Evolutionary conservation across 2,329 filamentous ascomycete species (phyloP).

Genomic region (Aspergillus carbonarius): DNA sequence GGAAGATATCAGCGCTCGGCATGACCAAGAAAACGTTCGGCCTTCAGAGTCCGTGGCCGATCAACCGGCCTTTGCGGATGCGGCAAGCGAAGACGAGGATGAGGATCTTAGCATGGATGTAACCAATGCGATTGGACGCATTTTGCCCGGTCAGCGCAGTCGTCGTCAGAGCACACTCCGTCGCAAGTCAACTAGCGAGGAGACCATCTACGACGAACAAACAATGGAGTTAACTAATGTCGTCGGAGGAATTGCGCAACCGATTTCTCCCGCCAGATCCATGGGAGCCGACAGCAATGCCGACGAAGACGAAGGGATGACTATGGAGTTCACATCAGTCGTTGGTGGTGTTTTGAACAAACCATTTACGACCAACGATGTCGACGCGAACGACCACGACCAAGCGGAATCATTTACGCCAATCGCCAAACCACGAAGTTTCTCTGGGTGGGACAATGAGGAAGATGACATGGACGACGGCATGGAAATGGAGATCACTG

Average conservation of each 20-base stretch:
- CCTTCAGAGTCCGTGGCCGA: conserved; percentile 26
- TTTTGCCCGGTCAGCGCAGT: conserved; percentile 55
- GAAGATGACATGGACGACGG: conserved; percentile 32
- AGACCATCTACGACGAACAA: conserved; percentile 49
- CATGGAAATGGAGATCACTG: conserved; percentile 62
- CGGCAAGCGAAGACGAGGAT: conserved; percentile 48
- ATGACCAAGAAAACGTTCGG: conserved; percentile 49
- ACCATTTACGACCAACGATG: conserved; percentile 7
- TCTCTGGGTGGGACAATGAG: conserved; percentile 24
- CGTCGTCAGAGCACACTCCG: conserved; percentile 37
- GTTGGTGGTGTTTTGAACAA: conserved; percentile 43
- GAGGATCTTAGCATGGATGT: conserved; percentile 93
- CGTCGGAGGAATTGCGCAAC: conserved; percentile 40
- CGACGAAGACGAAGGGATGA: conserved; percentile 47
- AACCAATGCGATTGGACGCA: conserved; percentile 77
- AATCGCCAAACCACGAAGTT: conserved; percentile 22
- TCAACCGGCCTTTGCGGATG: conserved; percentile 13
- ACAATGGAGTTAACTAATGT: conserved; percentile 50
- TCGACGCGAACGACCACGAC: conserved; percentile 14
- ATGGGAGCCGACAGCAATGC: conserved; percentile 29
- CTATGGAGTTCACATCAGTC: conserved; percentile 50
- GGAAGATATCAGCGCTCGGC: conserved; percentile 41
- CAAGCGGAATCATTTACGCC: conserved; percentile 13
- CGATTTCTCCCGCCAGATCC: conserved; percentile 28
- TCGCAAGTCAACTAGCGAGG: conserved; percentile 43